Conservation (phyloP, 2,329 filamentous ascomycete genomes). For the Sclerotinia glacialis region DNA sequence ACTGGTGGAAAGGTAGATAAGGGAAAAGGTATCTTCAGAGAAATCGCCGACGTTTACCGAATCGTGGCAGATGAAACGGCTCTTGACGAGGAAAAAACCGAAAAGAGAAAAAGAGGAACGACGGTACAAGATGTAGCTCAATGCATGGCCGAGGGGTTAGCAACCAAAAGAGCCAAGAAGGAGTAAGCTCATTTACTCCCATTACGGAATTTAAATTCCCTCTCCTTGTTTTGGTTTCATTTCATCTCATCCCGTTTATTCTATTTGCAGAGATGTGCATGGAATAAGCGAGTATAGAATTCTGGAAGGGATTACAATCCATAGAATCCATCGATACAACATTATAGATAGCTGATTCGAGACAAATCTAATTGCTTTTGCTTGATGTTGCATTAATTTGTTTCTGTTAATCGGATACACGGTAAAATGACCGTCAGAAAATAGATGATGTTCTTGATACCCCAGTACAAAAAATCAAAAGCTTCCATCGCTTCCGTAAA, state of each 20-base stretch:
- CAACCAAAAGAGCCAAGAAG: slow-evolving; percentile 45
- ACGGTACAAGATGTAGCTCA: slow-evolving; percentile 57
- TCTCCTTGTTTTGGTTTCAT: background rate
- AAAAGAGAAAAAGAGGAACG: slow-evolving; percentile 53
- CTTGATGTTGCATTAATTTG: background rate
- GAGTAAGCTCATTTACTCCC: slow-evolving; percentile 21
- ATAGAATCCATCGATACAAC: slow-evolving; percentile 9
- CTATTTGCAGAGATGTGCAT: background rate
- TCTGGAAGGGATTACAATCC: background rate
- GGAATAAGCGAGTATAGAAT: background rate
- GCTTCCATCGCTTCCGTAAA: background rate
- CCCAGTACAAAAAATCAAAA: no score
- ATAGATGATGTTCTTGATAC: no score
- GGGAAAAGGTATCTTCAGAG: slow-evolving; percentile 51
- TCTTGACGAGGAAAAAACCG: slow-evolving; percentile 57
- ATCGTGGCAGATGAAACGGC: slow-evolving; percentile 60
- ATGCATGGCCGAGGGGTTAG: slow-evolving; percentile 48
- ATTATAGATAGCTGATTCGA: background rate
- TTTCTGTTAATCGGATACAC: background rate
- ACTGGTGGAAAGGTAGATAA: slow-evolving; percentile 33
- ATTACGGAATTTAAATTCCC: background rate
- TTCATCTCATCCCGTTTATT: slow-evolving; percentile 9
- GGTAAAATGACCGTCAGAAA: no score
- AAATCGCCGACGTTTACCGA: slow-evolving; percentile 60
- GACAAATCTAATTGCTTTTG: background rate